Base-by-base conservation (phyloP, 2,329 filamentous ascomycete species). In the Diaporthe velutina region DNA sequence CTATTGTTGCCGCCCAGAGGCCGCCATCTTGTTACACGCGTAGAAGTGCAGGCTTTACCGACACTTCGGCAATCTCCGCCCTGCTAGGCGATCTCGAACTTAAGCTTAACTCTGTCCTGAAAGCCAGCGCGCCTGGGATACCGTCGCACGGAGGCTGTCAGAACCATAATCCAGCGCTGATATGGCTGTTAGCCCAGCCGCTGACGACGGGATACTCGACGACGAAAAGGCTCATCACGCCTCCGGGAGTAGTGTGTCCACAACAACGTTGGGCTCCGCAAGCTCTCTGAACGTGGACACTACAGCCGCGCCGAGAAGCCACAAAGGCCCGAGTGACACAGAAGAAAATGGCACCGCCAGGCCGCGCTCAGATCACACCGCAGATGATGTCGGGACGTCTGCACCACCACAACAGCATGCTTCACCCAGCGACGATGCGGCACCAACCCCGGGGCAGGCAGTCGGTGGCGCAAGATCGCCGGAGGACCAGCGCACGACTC, bases 401-500 rank as follows among this genome's bases (percentile, higher is more conserved):
- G 42, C 38, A 22, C n/a, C 35, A 45, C 17, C 48, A 64, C 70
- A 72, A 48, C 25, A 54, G 38, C 25, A 22, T 13, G 57, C 50
- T 25, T 22, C 57, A 25, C 35, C 4, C 38, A 25, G 45, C 48
- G n/a, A 45, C 13, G 57, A 40, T 42, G 58, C 48, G 42, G 22
- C 70, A 9, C 30, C 57, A 64, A 17, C 25, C 4, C 33, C 57
- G n/a, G 58, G 33, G 7, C 57, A 54, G 45, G 38, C 17, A 28
- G 57, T 25, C 48, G 38, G 48, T 40, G 54, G 42, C 35, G 70
- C 48, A 60, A 30, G 25, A n/a, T 19, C 78, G 17, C 80, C 80
- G 0, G 81, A 83, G 72, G 80, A 79, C 22, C 73, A 74, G 13
- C 80, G 81, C 73, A 82, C 82, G 2, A 70, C 67, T 1, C 75